Conservation (phyloP, 148 eudicot species). For the Fagopyrum esculentum region DNA sequence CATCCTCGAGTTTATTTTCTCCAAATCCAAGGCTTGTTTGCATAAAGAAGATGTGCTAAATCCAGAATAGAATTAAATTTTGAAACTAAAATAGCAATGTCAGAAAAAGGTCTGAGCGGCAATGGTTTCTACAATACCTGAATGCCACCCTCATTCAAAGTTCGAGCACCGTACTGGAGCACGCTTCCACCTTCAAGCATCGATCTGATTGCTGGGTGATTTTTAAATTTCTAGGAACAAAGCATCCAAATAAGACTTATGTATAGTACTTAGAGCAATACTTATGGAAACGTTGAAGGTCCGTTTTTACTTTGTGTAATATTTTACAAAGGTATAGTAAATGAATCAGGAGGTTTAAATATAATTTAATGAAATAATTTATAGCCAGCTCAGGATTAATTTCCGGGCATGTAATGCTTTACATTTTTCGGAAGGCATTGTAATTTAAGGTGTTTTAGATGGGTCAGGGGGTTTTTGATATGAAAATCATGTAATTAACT, state of each 20-base stretch:
- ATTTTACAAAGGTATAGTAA: not conserved
- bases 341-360: not conserved
- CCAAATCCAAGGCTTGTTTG: not conserved
- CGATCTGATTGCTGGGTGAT: conserved; percentile 71
- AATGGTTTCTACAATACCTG: conserved; percentile 48
- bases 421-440: not conserved
- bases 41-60: not conserved
- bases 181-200: conserved; percentile 91
- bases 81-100: not conserved
- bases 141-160: conserved; percentile 94
- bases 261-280: not conserved
- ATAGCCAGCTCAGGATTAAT: not conserved
- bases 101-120: not conserved
- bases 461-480: not conserved
- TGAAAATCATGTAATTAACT: not conserved
- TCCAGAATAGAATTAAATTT: not conserved
- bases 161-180: conserved; percentile 93
- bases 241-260: not conserved
- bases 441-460: not conserved
- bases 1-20: not conserved
- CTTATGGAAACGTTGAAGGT: not conserved
- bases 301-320: not conserved
- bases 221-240: conserved; percentile 66
- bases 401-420: not conserved
- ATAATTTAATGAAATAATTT: not conserved